Conservation (phyloP, 179 eudicot genomes). For the Patellifolia procumbens region DNA sequence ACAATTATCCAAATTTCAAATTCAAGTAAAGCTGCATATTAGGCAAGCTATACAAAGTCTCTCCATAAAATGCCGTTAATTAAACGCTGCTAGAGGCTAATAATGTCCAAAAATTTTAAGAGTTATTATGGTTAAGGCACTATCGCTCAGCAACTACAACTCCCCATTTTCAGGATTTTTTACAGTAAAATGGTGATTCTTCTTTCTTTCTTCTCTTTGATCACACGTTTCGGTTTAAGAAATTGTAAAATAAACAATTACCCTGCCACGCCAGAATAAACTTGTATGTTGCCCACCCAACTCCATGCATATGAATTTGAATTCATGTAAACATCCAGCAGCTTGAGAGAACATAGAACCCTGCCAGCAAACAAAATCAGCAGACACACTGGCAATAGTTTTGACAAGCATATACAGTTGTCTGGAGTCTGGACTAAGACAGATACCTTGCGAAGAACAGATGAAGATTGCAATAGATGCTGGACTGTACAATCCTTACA, state of each 20-base stretch:
- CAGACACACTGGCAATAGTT: conserved; percentile 2
- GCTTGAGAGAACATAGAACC: conserved; percentile 94
- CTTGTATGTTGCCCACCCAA: conserved; percentile 49
- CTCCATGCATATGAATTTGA: conserved; percentile 59
- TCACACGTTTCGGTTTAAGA: not conserved
- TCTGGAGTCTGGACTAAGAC: not conserved
- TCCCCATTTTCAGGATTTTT: not conserved
- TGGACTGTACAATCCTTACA: conserved; percentile 60
- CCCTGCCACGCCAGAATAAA: conserved; percentile 92
- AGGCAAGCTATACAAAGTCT: not conserved
- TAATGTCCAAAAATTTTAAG: not conserved
- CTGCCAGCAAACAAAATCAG: conserved; percentile 37
- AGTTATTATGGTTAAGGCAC: not conserved
- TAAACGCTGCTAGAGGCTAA: not conserved
- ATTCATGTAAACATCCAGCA: conserved; percentile 86
- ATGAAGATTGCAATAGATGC: conserved; percentile 84
- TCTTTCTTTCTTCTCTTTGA: not conserved
- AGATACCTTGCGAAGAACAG: conserved; percentile 87
- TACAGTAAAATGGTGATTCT: not conserved
- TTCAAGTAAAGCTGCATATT: not conserved
- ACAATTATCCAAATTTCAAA: not conserved
- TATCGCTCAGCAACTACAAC: not conserved
- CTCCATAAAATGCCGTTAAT: not conserved
- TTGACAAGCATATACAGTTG: not conserved
- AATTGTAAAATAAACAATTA: conserved; percentile 34